These are phyloP conservation scores for Heritiera fomes DNA, from an alignment of 345 rosid genomes.

Conservation along the genomic window DNA sequence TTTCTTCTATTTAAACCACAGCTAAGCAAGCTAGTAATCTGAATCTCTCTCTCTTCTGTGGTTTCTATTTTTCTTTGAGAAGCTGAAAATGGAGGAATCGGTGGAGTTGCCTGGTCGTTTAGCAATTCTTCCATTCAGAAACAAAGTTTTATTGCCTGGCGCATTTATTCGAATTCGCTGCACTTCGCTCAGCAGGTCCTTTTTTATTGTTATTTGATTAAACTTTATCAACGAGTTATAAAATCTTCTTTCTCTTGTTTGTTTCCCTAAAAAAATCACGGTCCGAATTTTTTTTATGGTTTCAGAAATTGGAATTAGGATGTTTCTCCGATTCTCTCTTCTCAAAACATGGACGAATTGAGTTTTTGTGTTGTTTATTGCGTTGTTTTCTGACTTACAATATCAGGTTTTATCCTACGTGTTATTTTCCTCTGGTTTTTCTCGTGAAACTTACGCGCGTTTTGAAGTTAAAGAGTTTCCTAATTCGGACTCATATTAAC, in stretches of 20 bases:
- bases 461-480: neutral
- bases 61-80: neutral
- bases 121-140: slow-evolving; percentile 93
- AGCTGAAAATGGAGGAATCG: slow-evolving; percentile 67
- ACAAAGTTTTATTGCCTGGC: slow-evolving; percentile 97
- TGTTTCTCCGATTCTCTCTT: neutral
- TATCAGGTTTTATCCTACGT: neutral
- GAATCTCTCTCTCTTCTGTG: neutral
- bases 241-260: slow-evolving; percentile 22
- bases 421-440: neutral
- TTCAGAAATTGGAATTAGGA: slow-evolving; percentile 3
- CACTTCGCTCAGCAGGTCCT: slow-evolving; percentile 88
- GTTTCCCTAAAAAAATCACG: neutral
- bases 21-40: neutral
- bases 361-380: neutral
- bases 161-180: slow-evolving; percentile 99
- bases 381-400: neutral
- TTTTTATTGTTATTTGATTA: neutral
- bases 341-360: neutral
- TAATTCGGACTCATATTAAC: neutral
- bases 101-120: slow-evolving; percentile 92
- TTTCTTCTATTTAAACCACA: neutral
- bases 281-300: neutral
- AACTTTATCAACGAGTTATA: neutral
- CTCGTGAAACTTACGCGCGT: neutral